Percentiles rank a stretch among this genome's conserved stretches.
These are phyloP conservation scores for Trichosanthes truncata DNA, from an alignment of 306 rosid genomes.

Conservation along the genomic window DNA sequence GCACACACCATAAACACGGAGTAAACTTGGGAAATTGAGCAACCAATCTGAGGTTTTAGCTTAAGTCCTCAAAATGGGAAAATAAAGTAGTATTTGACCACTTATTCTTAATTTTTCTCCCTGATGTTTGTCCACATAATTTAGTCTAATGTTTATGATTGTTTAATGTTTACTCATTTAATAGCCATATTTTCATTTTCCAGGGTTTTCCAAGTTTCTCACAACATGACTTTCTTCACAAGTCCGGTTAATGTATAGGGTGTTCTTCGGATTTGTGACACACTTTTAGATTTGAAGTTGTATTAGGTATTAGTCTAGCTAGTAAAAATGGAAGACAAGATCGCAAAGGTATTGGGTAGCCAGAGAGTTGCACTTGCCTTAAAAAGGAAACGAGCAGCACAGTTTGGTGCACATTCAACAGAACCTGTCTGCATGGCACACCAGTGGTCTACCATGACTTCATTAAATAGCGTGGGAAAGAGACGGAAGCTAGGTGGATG, in stretches of 20 bases:
- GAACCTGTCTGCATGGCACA: constrained; percentile 28
- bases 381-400: constrained; percentile 49
- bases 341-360: constrained; percentile 54
- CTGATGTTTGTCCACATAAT: background rate
- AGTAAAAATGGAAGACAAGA: constrained; percentile 47
- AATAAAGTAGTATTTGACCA: background rate
- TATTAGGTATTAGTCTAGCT: constrained; percentile 41
- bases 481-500: constrained; percentile 33
- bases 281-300: constrained; percentile 39
- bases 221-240: constrained; percentile 25
- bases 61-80: background rate
- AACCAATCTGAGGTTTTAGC: background rate
- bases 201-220: constrained; percentile 39
- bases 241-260: constrained; percentile 24
- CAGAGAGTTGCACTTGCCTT: constrained; percentile 20
- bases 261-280: constrained; percentile 17
- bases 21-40: background rate
- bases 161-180: background rate
- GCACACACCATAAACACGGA: background rate
- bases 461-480: constrained; percentile 26
- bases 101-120: background rate
- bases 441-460: constrained; percentile 10
- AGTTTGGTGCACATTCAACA: constrained; percentile 21
- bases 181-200: constrained; percentile 6
- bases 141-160: background rate